phyloP scores from a whole-genome alignment of 805 yeast genomes.

The Candida nitratophila region DNA sequence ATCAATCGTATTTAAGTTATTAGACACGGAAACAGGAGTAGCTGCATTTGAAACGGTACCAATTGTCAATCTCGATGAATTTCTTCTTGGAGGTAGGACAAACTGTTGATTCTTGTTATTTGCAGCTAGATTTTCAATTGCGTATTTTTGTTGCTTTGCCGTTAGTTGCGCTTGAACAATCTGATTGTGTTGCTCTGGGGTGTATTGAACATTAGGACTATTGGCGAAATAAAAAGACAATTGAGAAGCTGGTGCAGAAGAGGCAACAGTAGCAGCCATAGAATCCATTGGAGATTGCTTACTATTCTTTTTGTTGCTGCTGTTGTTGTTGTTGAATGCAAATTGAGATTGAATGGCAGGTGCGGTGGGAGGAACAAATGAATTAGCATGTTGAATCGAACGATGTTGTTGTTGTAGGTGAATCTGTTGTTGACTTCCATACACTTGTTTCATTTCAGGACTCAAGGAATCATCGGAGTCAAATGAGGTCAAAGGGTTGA shows the following conservation, averaged over 20 bases:
- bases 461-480: constrained; percentile 4
- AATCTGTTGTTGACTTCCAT: too few relatives aligned
- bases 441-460: not conserved
- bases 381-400: not conserved
- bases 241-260: constrained; percentile 18
- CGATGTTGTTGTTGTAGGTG: too few relatives aligned
- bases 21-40: not conserved
- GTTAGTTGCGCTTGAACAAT: not conserved
- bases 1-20: not conserved
- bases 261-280: not conserved
- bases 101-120: constrained; percentile 1
- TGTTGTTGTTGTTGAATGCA: not conserved
- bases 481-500: constrained; percentile 1
- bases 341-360: constrained; percentile 13
- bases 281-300: too few relatives aligned
- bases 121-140: not conserved
- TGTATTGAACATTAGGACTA: not conserved
- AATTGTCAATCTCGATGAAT: not conserved
- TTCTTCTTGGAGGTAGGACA: not conserved
- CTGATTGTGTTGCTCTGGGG: not conserved
- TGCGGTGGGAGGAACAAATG: constrained; percentile 7
- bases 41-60: not conserved
- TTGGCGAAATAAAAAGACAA: constrained; percentile 9
- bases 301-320: not conserved
- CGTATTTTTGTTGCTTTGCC: not conserved